These are phyloP conservation scores for Papiliotrema laurentii DNA, from an alignment of 1,284 basidiomycete species.

Conservation along the genomic window DNA sequence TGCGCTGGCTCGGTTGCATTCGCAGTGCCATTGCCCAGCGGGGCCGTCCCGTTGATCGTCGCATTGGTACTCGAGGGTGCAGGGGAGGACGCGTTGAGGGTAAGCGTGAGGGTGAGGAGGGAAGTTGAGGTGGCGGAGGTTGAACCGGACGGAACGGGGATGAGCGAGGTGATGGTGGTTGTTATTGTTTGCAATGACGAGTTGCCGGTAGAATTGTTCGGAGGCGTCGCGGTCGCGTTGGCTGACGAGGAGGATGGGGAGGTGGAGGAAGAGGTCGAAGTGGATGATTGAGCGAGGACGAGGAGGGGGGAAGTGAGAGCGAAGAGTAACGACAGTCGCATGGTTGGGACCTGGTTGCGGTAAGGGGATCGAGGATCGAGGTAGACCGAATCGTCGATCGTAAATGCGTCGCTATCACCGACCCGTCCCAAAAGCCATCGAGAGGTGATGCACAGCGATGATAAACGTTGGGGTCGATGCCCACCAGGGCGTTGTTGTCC, in stretches of 20 bases:
- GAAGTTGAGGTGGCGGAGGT: slow-evolving; percentile 25
- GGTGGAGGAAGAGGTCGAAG: neutral
- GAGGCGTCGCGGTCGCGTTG: neutral
- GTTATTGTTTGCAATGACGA: too few relatives aligned
- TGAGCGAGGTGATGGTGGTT: slow-evolving; percentile 31
- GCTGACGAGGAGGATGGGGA: neutral
- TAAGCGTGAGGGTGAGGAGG: slow-evolving; percentile 34
- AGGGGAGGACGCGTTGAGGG: slow-evolving; percentile 24
- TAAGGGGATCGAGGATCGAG: neutral
- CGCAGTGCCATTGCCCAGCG: slow-evolving; percentile 16
- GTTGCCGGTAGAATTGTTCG: slow-evolving; percentile 5
- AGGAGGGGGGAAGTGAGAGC: neutral
- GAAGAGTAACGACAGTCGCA: slow-evolving; percentile 7
- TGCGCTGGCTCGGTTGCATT: slow-evolving; percentile 23
- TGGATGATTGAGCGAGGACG: neutral
- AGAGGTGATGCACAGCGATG: too few relatives aligned
- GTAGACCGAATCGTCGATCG: too few relatives aligned
- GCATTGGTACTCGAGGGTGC: too few relatives aligned
- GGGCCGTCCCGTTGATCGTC: neutral
- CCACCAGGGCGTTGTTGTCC: too few relatives aligned
- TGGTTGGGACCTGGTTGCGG: neutral
- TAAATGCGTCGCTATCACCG: too few relatives aligned
- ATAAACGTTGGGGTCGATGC: too few relatives aligned
- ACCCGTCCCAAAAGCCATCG: too few relatives aligned
- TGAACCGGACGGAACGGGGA: slow-evolving; percentile 21